Base-by-base conservation (phyloP, 371 early-diverging fungal species). In the Apophysomyces variabilis region DNA sequence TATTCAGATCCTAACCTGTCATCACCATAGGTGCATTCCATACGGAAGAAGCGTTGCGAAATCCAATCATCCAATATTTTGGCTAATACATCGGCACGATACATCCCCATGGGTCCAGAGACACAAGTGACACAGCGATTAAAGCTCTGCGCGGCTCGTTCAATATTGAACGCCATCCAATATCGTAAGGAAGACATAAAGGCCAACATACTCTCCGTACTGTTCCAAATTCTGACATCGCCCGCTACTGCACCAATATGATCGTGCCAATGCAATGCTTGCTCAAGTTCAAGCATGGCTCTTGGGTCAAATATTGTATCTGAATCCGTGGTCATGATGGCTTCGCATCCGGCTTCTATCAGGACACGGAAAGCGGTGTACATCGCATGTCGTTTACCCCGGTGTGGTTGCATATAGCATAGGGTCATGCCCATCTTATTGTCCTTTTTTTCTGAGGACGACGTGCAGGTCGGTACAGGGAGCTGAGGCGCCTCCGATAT, bases 81-180 rank as follows among this genome's bases (percentile, higher is more conserved):
- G 35, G 68, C 65, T 1, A 89, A 60, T 7, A 84, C 86, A 35
- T 73, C 68, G 21, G 85, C 72, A 0, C 82, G 77, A 63, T 89
- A 89, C 37, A 89, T 74, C 8, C 90, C 90, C 67, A 89, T 76
- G 0, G 90, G 90, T 0, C 90, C 90, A n/a, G 88, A 87, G 11
- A 89, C 90, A 69, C 90, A 89, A 18, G 85, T 87, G 47, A 89
- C 88, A 57, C 80, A 80, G 8, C 83, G 77, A 57, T 87, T 82
- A 60, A 85, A 87, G 16, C 87, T 86, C 57, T 89, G 90, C 0
- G 87, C 87, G 0, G 88, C 86, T 16, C 90, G 76, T 65, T 89
- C 90, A 54, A 89, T 85, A 69, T 89, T 89, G 66, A 89, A 89
- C 0, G 90, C 89, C 77, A 89, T 85, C 87, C 88, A 87, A 61